Evolutionary conservation across 441 rosid genomes (phyloP).

Genomic region (Pelargonium cotyledonis): DNA sequence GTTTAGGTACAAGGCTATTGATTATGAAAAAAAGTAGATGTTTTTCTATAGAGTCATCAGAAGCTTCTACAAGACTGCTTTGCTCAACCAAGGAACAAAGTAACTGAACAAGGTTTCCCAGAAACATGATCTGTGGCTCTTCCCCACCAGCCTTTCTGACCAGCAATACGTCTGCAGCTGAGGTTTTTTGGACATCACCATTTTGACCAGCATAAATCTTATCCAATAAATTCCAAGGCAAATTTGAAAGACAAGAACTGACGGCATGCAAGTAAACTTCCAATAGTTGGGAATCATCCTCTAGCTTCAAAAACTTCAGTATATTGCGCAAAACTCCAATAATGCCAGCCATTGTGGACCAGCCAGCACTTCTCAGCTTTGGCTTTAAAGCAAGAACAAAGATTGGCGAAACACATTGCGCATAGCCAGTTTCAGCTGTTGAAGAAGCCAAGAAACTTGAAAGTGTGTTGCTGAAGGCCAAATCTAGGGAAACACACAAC

Average conservation of each 20-base stretch:
- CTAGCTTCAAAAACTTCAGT: slow-evolving; percentile 57
- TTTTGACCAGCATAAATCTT: slow-evolving; percentile 24
- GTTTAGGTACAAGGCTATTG: slow-evolving; percentile 47
- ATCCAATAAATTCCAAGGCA: slow-evolving; percentile 50
- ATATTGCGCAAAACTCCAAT: slow-evolving; percentile 47
- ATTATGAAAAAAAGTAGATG: slow-evolving; percentile 32
- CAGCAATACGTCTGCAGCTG: slow-evolving; percentile 17
- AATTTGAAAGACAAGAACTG: slow-evolving; percentile 36
- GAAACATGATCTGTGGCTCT: slow-evolving; percentile 33
- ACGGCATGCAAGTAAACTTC: slow-evolving; percentile 39
- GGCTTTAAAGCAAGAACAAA: slow-evolving; percentile 31
- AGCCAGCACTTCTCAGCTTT: slow-evolving; percentile 43
- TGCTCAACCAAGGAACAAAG: slow-evolving; percentile 66
- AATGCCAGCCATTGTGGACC: slow-evolving; percentile 51
- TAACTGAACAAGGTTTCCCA: slow-evolving; percentile 62
- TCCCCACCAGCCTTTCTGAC: slow-evolving; percentile 17
- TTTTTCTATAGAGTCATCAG: slow-evolving; percentile 28
- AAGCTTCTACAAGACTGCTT: slow-evolving; percentile 25
- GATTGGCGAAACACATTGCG: slow-evolving; percentile 20
- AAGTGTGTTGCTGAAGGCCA: slow-evolving; percentile 30
- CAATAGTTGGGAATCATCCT: slow-evolving; percentile 40
- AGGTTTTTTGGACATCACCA: slow-evolving; percentile 15
- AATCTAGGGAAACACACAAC: slow-evolving; percentile 43
- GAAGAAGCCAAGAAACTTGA: slow-evolving; percentile 23
- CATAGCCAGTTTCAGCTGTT: slow-evolving; percentile 18